These are phyloP conservation scores for Starmerella tilneyi DNA, from an alignment of 805 yeast genomes.

Conservation along the genomic window DNA sequence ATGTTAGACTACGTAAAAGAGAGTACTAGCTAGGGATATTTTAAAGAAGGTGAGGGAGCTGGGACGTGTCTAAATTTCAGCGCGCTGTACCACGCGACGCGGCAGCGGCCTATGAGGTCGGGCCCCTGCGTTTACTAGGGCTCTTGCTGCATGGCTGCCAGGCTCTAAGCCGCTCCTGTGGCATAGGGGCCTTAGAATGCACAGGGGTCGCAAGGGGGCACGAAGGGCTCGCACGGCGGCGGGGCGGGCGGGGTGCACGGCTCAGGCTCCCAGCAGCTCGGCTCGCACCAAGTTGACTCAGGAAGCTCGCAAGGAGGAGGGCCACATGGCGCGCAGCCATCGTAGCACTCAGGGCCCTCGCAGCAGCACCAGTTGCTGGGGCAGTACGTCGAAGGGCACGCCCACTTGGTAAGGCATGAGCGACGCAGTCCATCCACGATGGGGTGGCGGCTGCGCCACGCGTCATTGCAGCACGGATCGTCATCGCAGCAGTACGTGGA, in stretches of 20 bases:
- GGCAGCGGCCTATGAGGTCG: not conserved
- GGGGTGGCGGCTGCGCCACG: constrained; percentile 11
- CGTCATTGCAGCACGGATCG: constrained; percentile 8
- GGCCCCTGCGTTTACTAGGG: too few relatives aligned
- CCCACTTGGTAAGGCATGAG: constrained; percentile 15
- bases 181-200: constrained; percentile 1
- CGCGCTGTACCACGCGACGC: not conserved
- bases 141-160: too few relatives aligned
- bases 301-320: constrained; percentile 1
- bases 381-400: constrained; percentile 20
- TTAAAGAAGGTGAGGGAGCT: not conserved
- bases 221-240: constrained; percentile 11
- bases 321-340: too few relatives aligned
- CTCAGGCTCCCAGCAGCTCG: constrained; percentile 8
- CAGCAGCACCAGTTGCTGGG: constrained; percentile 17
- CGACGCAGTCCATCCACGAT: constrained; percentile 14
- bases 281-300: not conserved
- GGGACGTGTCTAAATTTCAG: not conserved
- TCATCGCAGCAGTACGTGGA: constrained; percentile 14
- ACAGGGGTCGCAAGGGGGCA: constrained; percentile 1
- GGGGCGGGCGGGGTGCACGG: too few relatives aligned
- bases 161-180: too few relatives aligned
- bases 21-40: not conserved
- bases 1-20: constrained; percentile 5
- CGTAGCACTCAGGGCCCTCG: constrained; percentile 9